These are phyloP conservation scores for Mycena leptocephala DNA, from an alignment of 768 basidiomycete species.

Conservation along the genomic window DNA sequence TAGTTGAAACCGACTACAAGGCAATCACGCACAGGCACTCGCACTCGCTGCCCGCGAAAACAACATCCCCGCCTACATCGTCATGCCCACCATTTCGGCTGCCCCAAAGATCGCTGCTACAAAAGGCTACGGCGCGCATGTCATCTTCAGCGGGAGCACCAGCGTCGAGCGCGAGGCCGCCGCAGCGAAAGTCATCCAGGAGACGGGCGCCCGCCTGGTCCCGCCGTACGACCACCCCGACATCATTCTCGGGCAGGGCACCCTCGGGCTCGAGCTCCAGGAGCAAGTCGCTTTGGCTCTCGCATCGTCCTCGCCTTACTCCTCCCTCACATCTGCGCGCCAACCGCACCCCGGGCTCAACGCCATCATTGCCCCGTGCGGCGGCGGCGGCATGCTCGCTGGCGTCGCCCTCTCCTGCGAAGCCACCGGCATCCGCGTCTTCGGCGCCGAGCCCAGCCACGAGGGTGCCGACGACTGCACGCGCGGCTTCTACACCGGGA, in stretches of 20 bases:
- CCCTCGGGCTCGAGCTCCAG: conserved; percentile 31
- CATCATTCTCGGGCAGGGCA: conserved; percentile 34
- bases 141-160: conserved; percentile 31
- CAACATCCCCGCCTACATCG: no score
- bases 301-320: conserved; percentile 6
- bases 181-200: conserved; percentile 23
- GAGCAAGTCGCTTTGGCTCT: conserved; percentile 19
- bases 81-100: no score
- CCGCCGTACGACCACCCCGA: conserved; percentile 36
- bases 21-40: conserved; percentile 34
- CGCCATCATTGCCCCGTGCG: conserved; percentile 29
- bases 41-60: no score
- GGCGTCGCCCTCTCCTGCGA: conserved; percentile 27
- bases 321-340: not conserved
- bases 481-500: conserved; percentile 12
- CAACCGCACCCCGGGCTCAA: not conserved
- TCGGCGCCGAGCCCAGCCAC: conserved; percentile 29
- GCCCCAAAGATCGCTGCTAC: conserved; percentile 33
- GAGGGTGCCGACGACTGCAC: conserved; percentile 29
- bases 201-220: conserved; percentile 30
- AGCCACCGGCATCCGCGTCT: conserved; percentile 24
- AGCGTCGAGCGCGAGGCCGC: conserved; percentile 27
- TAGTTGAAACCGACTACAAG: not conserved
- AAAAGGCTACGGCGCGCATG: conserved; percentile 29
- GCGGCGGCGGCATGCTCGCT: no score